Base-by-base conservation (phyloP, 2,329 filamentous ascomycete species). In the Talaromyces sp. region DNA sequence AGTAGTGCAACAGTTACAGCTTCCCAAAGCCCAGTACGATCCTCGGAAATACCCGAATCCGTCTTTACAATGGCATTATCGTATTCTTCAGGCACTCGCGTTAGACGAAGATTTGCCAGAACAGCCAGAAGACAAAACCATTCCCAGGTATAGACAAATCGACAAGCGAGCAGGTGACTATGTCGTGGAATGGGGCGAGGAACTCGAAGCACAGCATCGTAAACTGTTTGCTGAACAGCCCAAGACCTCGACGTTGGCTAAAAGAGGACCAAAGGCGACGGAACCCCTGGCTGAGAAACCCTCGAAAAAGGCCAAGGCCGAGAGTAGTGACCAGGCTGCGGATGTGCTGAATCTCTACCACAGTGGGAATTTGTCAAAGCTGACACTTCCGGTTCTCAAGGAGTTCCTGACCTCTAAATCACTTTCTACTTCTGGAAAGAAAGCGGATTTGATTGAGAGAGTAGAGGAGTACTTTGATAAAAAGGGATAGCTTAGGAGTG, bases 61-160 rank as follows among this genome's bases (percentile, higher is more conserved):
- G 10, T 85, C 90, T 9, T 81, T 99, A 27, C 95, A 99, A 77
- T 99, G 93, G 93, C 95, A 98, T 78, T 99, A 98, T 80, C 88
- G 87, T 64, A 96, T 99, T 53, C 80, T 99, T 0, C 95, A 99
- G 76, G 89, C 91, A 7, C 83, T 97, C 61, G 95, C 95, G 0
- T 81, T 99, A 0, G 93, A 96, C 39, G 95, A 99, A 72, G 93
- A 97, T 66, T 78, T 96, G 1, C 93, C 93, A 0, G 88, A 90
- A 22, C 77, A 83, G 53, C 81, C 84, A 1, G 84, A 88, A 56
- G 95, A 99, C 71, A 88, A 89, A 65, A 98, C 95, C 0, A 73
- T 91, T 15, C 95, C 95, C 1, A 91, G 90, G 68, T 92, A 88
- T 75, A 88, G 85, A 67, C 91, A 96, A 66, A 98, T 99, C 60